These are phyloP conservation scores for Aspergillus awamori DNA, from an alignment of 2,329 filamentous ascomycete species.

Conservation along the genomic window DNA sequence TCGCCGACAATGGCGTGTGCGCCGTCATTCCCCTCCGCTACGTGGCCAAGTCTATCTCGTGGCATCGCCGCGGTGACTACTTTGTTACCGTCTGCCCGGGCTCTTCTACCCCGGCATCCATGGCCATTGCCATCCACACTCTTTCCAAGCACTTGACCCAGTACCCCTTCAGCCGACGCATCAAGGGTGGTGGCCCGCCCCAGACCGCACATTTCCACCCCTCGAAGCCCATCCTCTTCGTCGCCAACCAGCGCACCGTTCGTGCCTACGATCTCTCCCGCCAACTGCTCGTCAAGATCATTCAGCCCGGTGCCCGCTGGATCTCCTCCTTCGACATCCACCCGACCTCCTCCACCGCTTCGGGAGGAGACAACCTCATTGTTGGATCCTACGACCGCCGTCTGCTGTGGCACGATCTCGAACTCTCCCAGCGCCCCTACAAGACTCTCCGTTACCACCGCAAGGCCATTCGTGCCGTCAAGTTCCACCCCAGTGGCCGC, in stretches of 20 bases:
- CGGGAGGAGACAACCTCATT: conserved; percentile 89
- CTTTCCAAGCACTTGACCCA: conserved; percentile 94
- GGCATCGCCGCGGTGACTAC: conserved; percentile 94
- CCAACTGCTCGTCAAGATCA: conserved; percentile 87
- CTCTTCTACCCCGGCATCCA: conserved; percentile 50
- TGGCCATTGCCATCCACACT: conserved; percentile 89
- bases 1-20: conserved; percentile 75
- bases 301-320: conserved; percentile 92
- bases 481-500: conserved; percentile 76
- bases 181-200: conserved; percentile 72
- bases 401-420: conserved; percentile 94
- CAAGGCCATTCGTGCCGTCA: conserved; percentile 86
- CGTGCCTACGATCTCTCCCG: conserved; percentile 91
- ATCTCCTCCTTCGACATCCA: conserved; percentile 95
- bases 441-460: conserved; percentile 95
- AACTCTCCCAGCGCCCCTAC: conserved; percentile 86
- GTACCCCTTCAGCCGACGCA: conserved; percentile 78
- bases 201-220: conserved; percentile 96
- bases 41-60: conserved; percentile 83
- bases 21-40: conserved; percentile 79
- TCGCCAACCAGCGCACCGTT: conserved; percentile 91
- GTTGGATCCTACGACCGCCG: conserved; percentile 93
- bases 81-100: conserved; percentile 84
- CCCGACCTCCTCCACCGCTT: conserved; percentile 82
- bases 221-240: conserved; percentile 87